These are phyloP conservation scores for Trifolium fragiferum DNA, from an alignment of 306 rosid genomes.

Conservation along the genomic window DNA sequence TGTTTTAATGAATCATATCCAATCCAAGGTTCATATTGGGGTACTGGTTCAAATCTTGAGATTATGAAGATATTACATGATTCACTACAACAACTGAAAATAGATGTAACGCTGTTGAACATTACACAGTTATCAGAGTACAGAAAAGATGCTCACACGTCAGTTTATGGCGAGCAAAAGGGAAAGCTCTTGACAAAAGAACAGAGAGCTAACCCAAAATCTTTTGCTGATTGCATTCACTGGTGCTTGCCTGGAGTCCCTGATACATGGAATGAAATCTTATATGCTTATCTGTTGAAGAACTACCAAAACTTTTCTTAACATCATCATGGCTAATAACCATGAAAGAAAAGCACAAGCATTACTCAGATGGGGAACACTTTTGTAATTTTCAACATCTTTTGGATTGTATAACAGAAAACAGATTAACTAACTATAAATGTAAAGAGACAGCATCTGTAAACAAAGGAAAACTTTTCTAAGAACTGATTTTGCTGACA, in stretches of 20 bases:
- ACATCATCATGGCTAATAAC: conserved; percentile 17
- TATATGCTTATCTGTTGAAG: conserved; percentile 75
- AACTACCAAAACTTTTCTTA: conserved; percentile 53
- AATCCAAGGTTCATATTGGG: conserved; percentile 79
- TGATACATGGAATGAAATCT: conserved; percentile 85
- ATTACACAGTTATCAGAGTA: conserved; percentile 85
- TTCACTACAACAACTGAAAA: conserved; percentile 50
- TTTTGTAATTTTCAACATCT: conserved; percentile 28
- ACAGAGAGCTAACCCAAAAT: conserved; percentile 77
- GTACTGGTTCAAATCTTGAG: conserved; percentile 83
- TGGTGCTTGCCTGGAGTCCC: conserved; percentile 99
- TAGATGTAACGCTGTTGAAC: conserved; percentile 68
- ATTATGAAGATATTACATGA: conserved; percentile 67
- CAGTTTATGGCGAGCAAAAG: conserved; percentile 76
- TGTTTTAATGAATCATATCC: conserved; percentile 80
- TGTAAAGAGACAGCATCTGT: conserved; percentile 17
- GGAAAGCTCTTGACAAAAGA: conserved; percentile 81
- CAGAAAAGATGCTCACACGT: conserved; percentile 85
- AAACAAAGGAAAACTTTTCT: conserved; percentile 22
- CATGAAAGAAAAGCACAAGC: conserved; percentile 24
- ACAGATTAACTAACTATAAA: conserved; percentile 11
- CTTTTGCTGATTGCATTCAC: conserved; percentile 84
- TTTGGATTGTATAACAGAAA: conserved; percentile 7
- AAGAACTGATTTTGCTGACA: conserved; percentile 3
- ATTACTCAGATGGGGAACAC: conserved; percentile 19